Evolutionary conservation across 1,284 basidiomycete species (phyloP).

Genomic region (Coriolopsis trogii): DNA sequence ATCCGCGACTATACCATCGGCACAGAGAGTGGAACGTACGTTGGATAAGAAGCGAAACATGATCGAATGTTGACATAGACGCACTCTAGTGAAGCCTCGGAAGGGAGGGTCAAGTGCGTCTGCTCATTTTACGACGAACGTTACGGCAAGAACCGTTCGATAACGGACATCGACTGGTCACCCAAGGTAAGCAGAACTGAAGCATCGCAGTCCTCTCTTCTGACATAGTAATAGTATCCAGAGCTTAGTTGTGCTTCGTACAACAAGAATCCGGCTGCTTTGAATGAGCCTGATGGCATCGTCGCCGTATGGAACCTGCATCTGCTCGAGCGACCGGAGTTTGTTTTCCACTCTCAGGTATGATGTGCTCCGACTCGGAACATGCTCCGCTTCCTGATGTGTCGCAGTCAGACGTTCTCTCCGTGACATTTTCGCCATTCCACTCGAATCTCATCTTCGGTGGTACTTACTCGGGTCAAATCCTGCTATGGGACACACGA

Average conservation of each 20-base stretch:
- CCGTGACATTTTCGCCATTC: slow-evolving; percentile 96
- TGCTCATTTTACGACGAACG: slow-evolving; percentile 91
- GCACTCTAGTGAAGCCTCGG: slow-evolving; percentile 76
- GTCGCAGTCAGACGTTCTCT: slow-evolving; percentile 90
- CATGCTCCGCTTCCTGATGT: slow-evolving; percentile 12
- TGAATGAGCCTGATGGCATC: slow-evolving; percentile 95
- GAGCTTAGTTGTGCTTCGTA: slow-evolving; percentile 95
- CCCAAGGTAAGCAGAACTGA: slow-evolving; percentile 74
- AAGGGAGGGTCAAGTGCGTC: slow-evolving; percentile 85
- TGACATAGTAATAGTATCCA: slow-evolving; percentile 68
- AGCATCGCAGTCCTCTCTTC: background rate
- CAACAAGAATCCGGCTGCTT: slow-evolving; percentile 90
- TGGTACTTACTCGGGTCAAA: slow-evolving; percentile 98
- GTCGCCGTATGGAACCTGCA: slow-evolving; percentile 99
- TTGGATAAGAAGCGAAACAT: background rate
- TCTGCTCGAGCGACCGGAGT: slow-evolving; percentile 93
- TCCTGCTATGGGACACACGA: slow-evolving; percentile 98
- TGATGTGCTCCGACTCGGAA: slow-evolving; percentile 20
- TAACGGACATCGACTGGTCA: slow-evolving; percentile 98
- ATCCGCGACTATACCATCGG: slow-evolving; percentile 93
- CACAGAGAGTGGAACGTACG: slow-evolving; percentile 58
- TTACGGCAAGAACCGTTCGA: slow-evolving; percentile 88
- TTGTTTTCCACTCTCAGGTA: slow-evolving; percentile 96
- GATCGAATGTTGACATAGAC: background rate
- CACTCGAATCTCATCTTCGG: slow-evolving; percentile 97